Base-by-base conservation (phyloP, 2,329 filamentous ascomycete species). In the Penicillium corylophilum region DNA sequence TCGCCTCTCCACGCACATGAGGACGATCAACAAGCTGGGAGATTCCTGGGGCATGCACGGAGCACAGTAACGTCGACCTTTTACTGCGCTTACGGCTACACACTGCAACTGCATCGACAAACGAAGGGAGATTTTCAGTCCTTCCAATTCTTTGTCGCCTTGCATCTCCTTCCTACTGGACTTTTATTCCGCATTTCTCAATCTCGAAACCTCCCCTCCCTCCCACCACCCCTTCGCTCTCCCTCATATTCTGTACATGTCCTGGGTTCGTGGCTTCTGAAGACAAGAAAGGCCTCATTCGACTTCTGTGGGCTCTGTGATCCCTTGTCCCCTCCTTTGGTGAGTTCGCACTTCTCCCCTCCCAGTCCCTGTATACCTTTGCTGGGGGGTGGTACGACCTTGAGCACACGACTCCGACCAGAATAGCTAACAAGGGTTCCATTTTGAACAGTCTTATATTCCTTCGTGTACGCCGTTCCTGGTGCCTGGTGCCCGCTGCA, bases 1-100 rank as follows among this genome's bases (percentile, higher is more conserved):
- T 59, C 60, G 50, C 26, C 59, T 56, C 57, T 63, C 58, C 59
- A 65, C 56, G 63, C 67, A 64, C 61, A 70, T 69, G 67, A 71
- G 63, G 64, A 60, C 63, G 63, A 70, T 67, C 64, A 64, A 63
- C 68, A 62, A 59, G 56, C 59, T 67, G 67, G 61, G 64, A 68
- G 63, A 65, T 71, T 71, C 64, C 65, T 70, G 65, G 67, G 68
- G 69, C 67, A 72, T 72, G 70, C 69, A 72, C 70, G 67, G 69
- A 72, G 69, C 63, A 66, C 70, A 69, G 68, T 69, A 66, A 67
- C 62, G 54, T 68, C 60, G 64, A 67, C 39, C 56, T n/a, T 42
- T 38, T 39, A 41, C 35, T 46, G 22, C 28, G n/a, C 36, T 31
- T 22, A 57, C 64, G 55, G 60, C 51, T 62, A 60, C 54, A 57